phyloP scores from a whole-genome alignment of 345 rosid species.

The Linum lewisii region DNA sequence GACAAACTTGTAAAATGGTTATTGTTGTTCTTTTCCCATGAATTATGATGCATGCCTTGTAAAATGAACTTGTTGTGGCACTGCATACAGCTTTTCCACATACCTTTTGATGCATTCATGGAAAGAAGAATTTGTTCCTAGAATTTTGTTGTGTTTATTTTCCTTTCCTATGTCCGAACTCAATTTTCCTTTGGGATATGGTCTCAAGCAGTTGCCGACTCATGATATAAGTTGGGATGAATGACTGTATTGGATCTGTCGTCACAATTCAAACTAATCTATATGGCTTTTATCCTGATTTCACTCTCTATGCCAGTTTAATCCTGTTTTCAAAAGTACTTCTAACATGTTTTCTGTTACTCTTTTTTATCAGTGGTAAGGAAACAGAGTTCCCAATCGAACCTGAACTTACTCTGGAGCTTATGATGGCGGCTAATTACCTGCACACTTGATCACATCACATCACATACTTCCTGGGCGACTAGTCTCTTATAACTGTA shows the following conservation, averaged over 20 bases:
- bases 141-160: too few relatives aligned
- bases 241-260: neutral
- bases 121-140: too few relatives aligned
- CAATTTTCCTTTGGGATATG: too few relatives aligned
- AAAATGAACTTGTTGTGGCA: too few relatives aligned
- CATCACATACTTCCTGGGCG: conserved; percentile 9
- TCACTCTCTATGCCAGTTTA: neutral
- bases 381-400: conserved; percentile 61
- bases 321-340: neutral
- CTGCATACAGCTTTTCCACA: too few relatives aligned
- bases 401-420: conserved; percentile 61
- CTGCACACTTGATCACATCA: conserved; percentile 43
- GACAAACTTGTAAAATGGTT: too few relatives aligned
- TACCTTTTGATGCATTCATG: too few relatives aligned
- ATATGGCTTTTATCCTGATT: neutral
- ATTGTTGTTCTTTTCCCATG: too few relatives aligned
- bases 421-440: conserved; percentile 75
- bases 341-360: conserved; percentile 5
- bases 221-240: too few relatives aligned
- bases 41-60: too few relatives aligned
- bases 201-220: too few relatives aligned
- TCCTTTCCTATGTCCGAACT: too few relatives aligned
- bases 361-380: conserved; percentile 34
- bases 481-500: neutral
- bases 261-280: neutral